Conservation (phyloP, 176 grass and related monocot species). For the Rhynchospora breviuscula region DNA sequence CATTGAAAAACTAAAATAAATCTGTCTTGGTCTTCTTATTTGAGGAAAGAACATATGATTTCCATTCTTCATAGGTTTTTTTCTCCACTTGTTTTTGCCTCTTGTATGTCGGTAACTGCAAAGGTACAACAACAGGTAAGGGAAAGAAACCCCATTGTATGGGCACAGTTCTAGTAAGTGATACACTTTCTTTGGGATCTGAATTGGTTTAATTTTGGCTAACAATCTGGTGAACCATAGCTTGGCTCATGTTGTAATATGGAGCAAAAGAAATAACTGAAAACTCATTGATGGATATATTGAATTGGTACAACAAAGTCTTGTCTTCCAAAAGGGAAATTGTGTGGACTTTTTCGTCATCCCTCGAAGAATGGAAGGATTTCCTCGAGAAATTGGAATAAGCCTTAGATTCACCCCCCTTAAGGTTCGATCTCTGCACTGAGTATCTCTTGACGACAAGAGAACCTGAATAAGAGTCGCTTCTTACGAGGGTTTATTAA, state of each 20-base stretch:
- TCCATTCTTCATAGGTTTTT: slow-evolving; percentile 68
- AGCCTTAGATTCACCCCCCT: too few relatives aligned
- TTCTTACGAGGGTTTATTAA: too few relatives aligned
- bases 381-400: too few relatives aligned
- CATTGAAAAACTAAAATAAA: not conserved
- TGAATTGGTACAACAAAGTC: too few relatives aligned
- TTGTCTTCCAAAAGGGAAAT: not conserved
- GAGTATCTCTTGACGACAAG: too few relatives aligned
- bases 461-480: too few relatives aligned
- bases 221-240: not conserved
- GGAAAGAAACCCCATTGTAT: not conserved
- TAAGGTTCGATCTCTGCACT: too few relatives aligned
- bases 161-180: not conserved
- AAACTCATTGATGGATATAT: not conserved
- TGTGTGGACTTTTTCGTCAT: too few relatives aligned
- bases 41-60: slow-evolving; percentile 62
- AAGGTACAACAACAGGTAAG: slow-evolving; percentile 10
- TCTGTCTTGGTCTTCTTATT: slow-evolving; percentile 65
- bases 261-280: not conserved
- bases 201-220: not conserved
- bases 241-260: not conserved
- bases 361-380: too few relatives aligned
- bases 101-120: slow-evolving; percentile 75
- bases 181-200: not conserved
- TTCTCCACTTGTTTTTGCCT: slow-evolving; percentile 85